phyloP scores from a whole-genome alignment of 2,329 filamentous ascomycete genomes.

The Boeremia lycopersici region DNA sequence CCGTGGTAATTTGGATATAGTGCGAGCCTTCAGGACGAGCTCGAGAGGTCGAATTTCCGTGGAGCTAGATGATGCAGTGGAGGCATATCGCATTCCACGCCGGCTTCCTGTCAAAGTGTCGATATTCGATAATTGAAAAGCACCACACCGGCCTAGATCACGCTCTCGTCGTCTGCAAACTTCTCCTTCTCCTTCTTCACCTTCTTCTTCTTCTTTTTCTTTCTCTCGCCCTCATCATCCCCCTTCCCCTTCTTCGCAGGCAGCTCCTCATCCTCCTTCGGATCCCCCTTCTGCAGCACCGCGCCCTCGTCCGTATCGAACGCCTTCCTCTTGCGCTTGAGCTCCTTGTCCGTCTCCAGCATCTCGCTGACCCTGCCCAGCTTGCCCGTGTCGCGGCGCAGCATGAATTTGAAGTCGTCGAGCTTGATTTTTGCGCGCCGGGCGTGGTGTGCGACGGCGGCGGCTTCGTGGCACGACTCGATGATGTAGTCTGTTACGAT shows the following conservation, averaged over 20 bases:
- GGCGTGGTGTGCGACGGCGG: conserved; percentile 81
- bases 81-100: no score
- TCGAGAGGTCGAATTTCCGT: no score
- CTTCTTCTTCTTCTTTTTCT: conserved; percentile 25
- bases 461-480: conserved; percentile 88
- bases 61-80: no score
- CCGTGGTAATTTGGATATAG: no score
- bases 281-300: conserved; percentile 52
- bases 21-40: no score
- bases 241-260: conserved; percentile 6
- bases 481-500: conserved; percentile 94
- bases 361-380: conserved; percentile 89
- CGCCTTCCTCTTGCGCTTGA: conserved; percentile 81
- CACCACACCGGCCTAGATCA: background rate
- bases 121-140: background rate
- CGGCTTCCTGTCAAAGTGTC: background rate
- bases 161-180: conserved; percentile 19
- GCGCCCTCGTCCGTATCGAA: conserved; percentile 71
- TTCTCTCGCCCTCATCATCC: conserved; percentile 12
- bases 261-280: conserved; percentile 7
- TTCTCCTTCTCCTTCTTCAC: conserved; percentile 25
- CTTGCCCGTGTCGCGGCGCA: conserved; percentile 83
- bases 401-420: conserved; percentile 95
- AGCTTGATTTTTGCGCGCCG: conserved; percentile 97
- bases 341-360: conserved; percentile 83